Base-by-base conservation (phyloP, 495 filamentous ascomycete genomes). In the Physcia stellaris region DNA sequence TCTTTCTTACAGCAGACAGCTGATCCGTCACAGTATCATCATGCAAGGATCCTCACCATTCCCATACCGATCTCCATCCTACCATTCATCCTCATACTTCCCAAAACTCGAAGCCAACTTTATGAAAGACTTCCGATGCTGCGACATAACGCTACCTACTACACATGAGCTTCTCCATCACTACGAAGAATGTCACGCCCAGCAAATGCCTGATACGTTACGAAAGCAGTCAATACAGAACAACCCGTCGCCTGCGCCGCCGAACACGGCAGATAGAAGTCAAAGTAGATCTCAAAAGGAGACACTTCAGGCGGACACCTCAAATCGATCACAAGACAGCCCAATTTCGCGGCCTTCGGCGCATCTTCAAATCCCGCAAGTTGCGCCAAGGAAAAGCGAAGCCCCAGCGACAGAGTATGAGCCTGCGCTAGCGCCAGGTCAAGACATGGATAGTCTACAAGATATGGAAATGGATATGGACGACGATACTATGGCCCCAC, bases 401-500 rank as follows among this genome's bases (percentile, higher is more conserved):
- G 53, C 47, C 27, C 29, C 51, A 16, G 49, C 58, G 15, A 36
- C 54, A 24, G 62, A 62, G 41, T 62, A 62, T 24, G 57, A 62
- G 24, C 38, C 35, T 1, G 58, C 63, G 32, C 48, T 63, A 27
- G 47, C 58, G 29, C 52, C 59, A 26, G 55, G 59, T 26, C 74
- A 77, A 35, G 86, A 94, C 51, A 77, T 87, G 68, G 86, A 93
- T 53, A 73, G 79, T 5, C 79, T 93, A 17, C 86, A 86, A 40
- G 83, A 92, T 51, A 95, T 98, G 90, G 90, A 96, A 55, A 75
- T 98, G 76, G 90, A 96, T 53, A 75, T 98, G 76, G 90, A 96
- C 53, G 86, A 94, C 41, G 67, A 75, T 20, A 33, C 26, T 13
- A 28, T 28, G 26, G 9, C 26, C 22, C 17, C 36, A 19, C 40